Evolutionary conservation across 371 early-diverging fungal genomes (phyloP).

Genomic region (Parasitella parasitica): DNA sequence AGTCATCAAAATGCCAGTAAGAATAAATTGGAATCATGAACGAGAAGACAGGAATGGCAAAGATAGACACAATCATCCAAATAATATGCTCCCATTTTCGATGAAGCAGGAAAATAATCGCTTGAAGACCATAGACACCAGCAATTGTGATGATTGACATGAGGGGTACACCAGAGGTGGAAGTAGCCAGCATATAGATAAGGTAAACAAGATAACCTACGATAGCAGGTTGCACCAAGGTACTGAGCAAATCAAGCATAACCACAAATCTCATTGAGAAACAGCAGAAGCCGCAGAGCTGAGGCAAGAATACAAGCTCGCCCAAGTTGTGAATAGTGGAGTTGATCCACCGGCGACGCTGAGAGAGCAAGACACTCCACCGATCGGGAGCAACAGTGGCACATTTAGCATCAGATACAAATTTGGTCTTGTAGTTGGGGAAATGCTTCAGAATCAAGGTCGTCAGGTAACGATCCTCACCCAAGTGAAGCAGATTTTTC

Average conservation of each 20-base stretch:
- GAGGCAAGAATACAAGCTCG: slow-evolving; percentile 85
- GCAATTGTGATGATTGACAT: slow-evolving; percentile 66
- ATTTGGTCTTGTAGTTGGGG: slow-evolving; percentile 94
- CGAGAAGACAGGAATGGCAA: slow-evolving; percentile 80
- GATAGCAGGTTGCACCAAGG: slow-evolving; percentile 89
- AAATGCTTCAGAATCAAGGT: slow-evolving; percentile 99
- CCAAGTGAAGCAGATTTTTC: slow-evolving; percentile 84
- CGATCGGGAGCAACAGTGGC: slow-evolving; percentile 95
- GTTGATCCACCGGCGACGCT: slow-evolving; percentile 98
- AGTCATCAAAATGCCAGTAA: slow-evolving; percentile 97
- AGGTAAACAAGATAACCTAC: slow-evolving; percentile 78
- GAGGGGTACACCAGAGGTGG: slow-evolving; percentile 42
- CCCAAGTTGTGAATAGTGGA: slow-evolving; percentile 96
- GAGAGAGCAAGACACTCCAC: slow-evolving; percentile 93
- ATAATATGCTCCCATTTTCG: slow-evolving; percentile 89
- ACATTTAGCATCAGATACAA: slow-evolving; percentile 95
- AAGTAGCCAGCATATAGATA: slow-evolving; percentile 51
- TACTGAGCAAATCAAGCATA: slow-evolving; percentile 86
- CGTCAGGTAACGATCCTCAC: slow-evolving; percentile 94
- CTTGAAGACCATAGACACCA: slow-evolving; percentile 80
- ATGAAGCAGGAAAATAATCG: slow-evolving; percentile 77
- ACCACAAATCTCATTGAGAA: slow-evolving; percentile 98
- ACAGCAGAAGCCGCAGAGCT: slow-evolving; percentile 93
- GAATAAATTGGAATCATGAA: slow-evolving; percentile 80
- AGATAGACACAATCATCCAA: slow-evolving; percentile 91